Percentiles rank a stretch among this genome's conserved stretches.
Evolutionary conservation across 106 monocot genomes (phyloP).

Genomic region (Acanthochlamys bracteata): DNA sequence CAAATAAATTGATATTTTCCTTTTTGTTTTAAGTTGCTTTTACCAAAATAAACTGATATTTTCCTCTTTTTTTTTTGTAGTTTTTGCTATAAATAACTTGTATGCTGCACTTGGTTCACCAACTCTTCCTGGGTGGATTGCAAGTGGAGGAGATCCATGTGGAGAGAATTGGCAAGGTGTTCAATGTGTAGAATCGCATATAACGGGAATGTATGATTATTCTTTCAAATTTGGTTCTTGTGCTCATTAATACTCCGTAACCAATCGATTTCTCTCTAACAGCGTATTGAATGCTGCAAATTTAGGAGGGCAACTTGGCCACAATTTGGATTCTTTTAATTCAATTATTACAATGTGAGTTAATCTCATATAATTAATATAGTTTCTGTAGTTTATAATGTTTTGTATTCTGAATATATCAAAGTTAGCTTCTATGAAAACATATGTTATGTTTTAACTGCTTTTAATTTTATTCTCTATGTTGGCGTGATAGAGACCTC

Average conservation of each 20-base stretch:
- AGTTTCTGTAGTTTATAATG: background rate
- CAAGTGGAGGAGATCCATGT: constrained; percentile 91
- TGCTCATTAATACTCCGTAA: background rate
- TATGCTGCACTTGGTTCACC: constrained; percentile 78
- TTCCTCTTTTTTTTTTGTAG: constrained; percentile 24
- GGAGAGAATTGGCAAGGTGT: constrained; percentile 80
- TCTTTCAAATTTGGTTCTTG: background rate
- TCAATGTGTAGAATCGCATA: constrained; percentile 64
- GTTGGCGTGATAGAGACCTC: constrained; percentile 51
- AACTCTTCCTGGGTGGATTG: constrained; percentile 77
- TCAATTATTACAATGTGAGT: constrained; percentile 70
- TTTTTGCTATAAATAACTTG: constrained; percentile 85
- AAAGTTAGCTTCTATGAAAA: background rate
- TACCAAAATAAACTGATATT: background rate
- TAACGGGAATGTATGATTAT: constrained; percentile 69
- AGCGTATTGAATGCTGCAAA: constrained; percentile 86
- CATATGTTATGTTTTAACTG: background rate
- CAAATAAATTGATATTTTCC: too few relatives aligned
- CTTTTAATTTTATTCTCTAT: constrained; percentile 2
- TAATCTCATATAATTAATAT: background rate
- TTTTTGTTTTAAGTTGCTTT: background rate
- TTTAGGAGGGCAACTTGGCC: constrained; percentile 79
- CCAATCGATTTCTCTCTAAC: constrained; percentile 11
- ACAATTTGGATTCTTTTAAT: constrained; percentile 57
- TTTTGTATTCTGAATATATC: background rate